Conservation (phyloP, 2,329 filamentous ascomycete species). For the Trichophyton rubrum region DNA sequence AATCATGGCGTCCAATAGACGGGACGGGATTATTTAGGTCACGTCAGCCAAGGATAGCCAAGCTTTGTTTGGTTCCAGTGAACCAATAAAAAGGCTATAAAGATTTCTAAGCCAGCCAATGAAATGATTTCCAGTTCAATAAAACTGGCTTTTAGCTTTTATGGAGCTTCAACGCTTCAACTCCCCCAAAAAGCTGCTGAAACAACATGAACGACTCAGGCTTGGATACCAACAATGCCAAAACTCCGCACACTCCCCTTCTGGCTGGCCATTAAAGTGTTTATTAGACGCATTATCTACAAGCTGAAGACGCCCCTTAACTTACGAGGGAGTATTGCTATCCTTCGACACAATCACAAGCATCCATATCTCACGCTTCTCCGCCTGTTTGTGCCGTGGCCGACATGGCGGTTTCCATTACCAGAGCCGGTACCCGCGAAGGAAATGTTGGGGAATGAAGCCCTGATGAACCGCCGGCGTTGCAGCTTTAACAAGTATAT, state of each 20-base stretch:
- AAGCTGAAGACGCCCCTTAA: slow-evolving; percentile 10
- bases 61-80: no score
- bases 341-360: slow-evolving; percentile 5
- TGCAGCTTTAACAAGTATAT: slow-evolving; percentile 7
- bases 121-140: no score
- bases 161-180: no score
- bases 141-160: no score
- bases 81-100: no score
- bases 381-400: slow-evolving; percentile 14
- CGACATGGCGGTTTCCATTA: slow-evolving; percentile 16
- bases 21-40: no score
- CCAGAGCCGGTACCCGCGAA: slow-evolving; percentile 12
- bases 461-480: slow-evolving; percentile 8
- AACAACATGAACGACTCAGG: not conserved
- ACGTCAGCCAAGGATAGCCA: no score
- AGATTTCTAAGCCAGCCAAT: no score
- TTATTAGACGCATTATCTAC: slow-evolving; percentile 7
- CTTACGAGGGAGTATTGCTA: slow-evolving; percentile 10
- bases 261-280: slow-evolving; percentile 8
- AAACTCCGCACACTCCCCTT: not conserved
- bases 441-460: slow-evolving; percentile 10
- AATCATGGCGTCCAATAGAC: no score
- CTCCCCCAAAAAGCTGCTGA: no score
- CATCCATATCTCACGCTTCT: slow-evolving; percentile 15
- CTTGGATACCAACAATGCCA: not conserved